Evolutionary conservation across 306 rosid genomes (phyloP), one percentile per base, ranked within the genome.

Genomic region (Sphenostylis stenocarpa): DNA sequence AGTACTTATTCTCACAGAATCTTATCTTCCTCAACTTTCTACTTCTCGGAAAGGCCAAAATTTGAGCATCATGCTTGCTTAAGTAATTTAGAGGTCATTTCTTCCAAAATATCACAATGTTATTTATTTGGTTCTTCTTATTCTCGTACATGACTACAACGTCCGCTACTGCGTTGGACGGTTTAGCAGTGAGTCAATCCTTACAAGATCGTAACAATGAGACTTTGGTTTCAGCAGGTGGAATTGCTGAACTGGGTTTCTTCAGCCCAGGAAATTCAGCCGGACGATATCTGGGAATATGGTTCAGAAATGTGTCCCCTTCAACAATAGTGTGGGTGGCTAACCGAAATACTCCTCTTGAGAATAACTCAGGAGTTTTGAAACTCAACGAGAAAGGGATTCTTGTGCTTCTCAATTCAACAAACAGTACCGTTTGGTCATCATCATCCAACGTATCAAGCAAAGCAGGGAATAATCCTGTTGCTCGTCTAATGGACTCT

Each of bases 391-490:
- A 56, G 1, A 9, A 28, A 0, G 84, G 84, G 3, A 7, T 44
- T 31, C 75, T 80, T 66, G 15, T 21, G 31, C 16, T 80, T 55
- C 75, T 73, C 28, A 49, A 65, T 66, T 63, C 3, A 2, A 21
- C 53, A 71, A 34, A 48, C 9, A 63, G 6, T 49, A 72, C 7
- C 15, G 6, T 80, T 28, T 80, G 83, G 83, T 26, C 28, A 26
- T 72, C 79, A 0, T 79, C 78, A 52, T 24, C 33, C 28, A 73
- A 41, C 0, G 17, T 14, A 20, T 53, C 75, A 63, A 41, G 2
- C 17, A 72, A 63, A 36, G 31, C 14, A 9, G 39, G 9, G 69
- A 65, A 20, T 6, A 52, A 41, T n/a, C 79, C 79, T 38, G 55
- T 53, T 29, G 79, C 43, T 3, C 52, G 23, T 52, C 21, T 73